Evolutionary conservation across 179 eudicot species (phyloP), one percentile per base, ranked within the genome.

Genomic region (Vitellaria paradoxa): DNA sequence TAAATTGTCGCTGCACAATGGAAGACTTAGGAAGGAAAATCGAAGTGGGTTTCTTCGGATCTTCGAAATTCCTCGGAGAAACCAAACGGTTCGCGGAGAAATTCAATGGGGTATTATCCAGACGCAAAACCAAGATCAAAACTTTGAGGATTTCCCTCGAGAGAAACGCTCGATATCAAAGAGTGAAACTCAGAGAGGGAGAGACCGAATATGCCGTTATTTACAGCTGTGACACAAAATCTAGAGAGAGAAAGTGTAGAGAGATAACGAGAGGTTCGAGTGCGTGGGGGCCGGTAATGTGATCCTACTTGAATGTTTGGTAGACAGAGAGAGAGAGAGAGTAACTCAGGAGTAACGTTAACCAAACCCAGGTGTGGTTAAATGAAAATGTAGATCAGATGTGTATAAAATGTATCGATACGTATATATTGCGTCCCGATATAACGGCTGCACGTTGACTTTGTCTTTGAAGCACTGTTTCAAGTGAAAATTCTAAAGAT

Each of bases 131-230:
- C 12, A 37, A 50, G n/a, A 14, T 9, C 6, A 4, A 55, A 45
- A 42, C 12, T 11, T 30, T 12, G 70, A 26, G 73, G 18, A 42
- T 78, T 71, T 78, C 55, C 21, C 20, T 4, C 1, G 4, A 49
- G 56, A 46, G 14, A 57, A 77, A 70, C 10, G 75, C 49, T 70
- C 49, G 74, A 53, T 71, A 17, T 30, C 47, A 9, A 0, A 37
- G 75, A 40, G 70, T 15, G 52, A 61, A 23, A 67, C 26, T 17
- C 26, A 68, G 55, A 68, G 15, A 40, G 23, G 37, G 37, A 23
- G 65, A 21, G 65, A 18, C 23, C 6, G 63, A 76, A 50, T 26
- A 65, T 75, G 78, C 61, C 71, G 70, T 65, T 64, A 75, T 75
- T 68, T 30, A 65, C 37, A 30, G 37, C 37, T 30, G 37, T 30